Evolutionary conservation across 2,329 filamentous ascomycete genomes (phyloP), one percentile per base, ranked within the genome.

Genomic region (Endoconidiophora polonica): DNA sequence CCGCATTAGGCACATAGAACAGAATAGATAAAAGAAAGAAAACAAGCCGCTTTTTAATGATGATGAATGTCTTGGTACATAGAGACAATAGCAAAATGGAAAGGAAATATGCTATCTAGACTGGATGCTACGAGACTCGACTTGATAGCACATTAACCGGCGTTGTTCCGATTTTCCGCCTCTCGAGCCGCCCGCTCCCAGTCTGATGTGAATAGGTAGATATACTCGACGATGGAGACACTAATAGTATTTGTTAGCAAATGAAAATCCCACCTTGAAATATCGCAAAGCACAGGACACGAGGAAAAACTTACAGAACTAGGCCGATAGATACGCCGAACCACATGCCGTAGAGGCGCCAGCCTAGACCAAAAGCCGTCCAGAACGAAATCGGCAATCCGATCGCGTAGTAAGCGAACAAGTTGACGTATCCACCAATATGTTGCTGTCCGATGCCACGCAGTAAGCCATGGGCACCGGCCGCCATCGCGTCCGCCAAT

Each of bases 361-460:
- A 93, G 18, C 71, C 71, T 3, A 88, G 66, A 0, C 78, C 81
- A 62, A 96, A 94, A 0, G 80, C 83, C 0, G 83, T 76, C 3
- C 74, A 77, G 56, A 95, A 82, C 38, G 81, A 86, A 33, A 94
- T 76, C 0, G 91, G 90, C 64, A 96, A 71, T 0, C 86, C 90
- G 23, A 96, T 73, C 16, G 76, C 68, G 63, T 96, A 98, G 66
- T 95, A 95, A 20, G 81, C 81, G 46, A 86, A 76, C 2, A 96
- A 66, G 59, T 91, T 93, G 5, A 88, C 80, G 58, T 90, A 94
- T 0, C 90, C 88, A 10, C 90, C 90, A 51, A 96, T 79, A 55
- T 86, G 80, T 64, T 96, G 90, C 52, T 84, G 77, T 2, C 91
- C 91, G 14, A 96, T 75, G 10, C 90, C 90, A 40, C 91, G 76